Evolutionary conservation across 805 yeast genomes (phyloP).

Genomic region (Ogataea methylovora): DNA sequence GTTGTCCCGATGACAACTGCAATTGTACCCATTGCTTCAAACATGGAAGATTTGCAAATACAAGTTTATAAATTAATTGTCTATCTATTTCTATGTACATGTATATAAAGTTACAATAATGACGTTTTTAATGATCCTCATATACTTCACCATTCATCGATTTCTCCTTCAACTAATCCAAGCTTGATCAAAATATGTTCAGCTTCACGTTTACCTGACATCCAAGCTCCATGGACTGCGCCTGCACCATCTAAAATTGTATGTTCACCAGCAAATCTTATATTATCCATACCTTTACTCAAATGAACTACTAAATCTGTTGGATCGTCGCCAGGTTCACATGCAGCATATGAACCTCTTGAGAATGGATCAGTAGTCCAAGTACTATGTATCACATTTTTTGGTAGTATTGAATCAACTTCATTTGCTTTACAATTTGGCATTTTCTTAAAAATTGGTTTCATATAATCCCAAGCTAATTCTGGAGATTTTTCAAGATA

Average conservation of each 20-base stretch:
- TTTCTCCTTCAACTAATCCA: slow-evolving; percentile 24
- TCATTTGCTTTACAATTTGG: slow-evolving; percentile 15
- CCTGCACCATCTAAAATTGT: slow-evolving; percentile 83
- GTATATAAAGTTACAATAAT: background rate
- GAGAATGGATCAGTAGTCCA: slow-evolving; percentile 82
- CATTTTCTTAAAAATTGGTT: slow-evolving; percentile 39
- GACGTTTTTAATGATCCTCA: background rate
- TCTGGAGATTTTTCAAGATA: slow-evolving; percentile 41
- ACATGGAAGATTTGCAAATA: slow-evolving; percentile 20
- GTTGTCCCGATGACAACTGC: slow-evolving; percentile 25
- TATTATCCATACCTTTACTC: slow-evolving; percentile 42
- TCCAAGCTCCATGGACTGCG: slow-evolving; percentile 88
- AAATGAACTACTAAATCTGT: slow-evolving; percentile 54
- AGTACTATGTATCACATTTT: slow-evolving; percentile 41
- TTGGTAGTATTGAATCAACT: slow-evolving; percentile 22
- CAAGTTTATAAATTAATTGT: slow-evolving; percentile 2
- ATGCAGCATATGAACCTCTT: slow-evolving; percentile 77
- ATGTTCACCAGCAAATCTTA: slow-evolving; percentile 90
- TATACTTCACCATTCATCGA: slow-evolving; percentile 25
- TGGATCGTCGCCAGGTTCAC: slow-evolving; percentile 64
- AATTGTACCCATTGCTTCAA: slow-evolving; percentile 24
- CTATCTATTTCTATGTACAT: background rate
- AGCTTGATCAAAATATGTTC: slow-evolving; percentile 12
- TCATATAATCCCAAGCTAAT: slow-evolving; percentile 48
- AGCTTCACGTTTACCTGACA: slow-evolving; percentile 42